phyloP scores from a whole-genome alignment of 805 yeast species.

The Wickerhamiella qilinensis region DNA sequence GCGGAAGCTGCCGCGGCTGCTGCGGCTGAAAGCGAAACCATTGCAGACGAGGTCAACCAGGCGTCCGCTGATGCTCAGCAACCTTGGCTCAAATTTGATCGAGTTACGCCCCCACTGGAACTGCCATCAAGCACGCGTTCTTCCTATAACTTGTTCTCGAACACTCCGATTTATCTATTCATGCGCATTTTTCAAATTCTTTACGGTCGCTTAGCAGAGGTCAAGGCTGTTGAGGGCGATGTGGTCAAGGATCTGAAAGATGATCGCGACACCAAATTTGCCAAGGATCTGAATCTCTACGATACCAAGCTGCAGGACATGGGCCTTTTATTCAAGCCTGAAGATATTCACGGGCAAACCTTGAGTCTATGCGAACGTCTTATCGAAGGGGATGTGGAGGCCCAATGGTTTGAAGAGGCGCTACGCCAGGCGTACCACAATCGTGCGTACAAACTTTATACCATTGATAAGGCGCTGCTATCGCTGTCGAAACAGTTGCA shows the following conservation, averaged over 20 bases:
- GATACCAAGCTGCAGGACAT: slow-evolving; percentile 68
- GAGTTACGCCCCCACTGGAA: slow-evolving; percentile 12
- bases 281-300: slow-evolving; percentile 67
- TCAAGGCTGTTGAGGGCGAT: slow-evolving; percentile 52
- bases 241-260: slow-evolving; percentile 57
- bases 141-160: slow-evolving; percentile 66
- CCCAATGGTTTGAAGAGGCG: slow-evolving; percentile 88
- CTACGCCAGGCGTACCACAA: slow-evolving; percentile 89
- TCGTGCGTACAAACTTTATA: slow-evolving; percentile 81
- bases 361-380: slow-evolving; percentile 55
- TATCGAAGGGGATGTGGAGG: slow-evolving; percentile 83
- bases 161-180: slow-evolving; percentile 76
- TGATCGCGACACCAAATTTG: slow-evolving; percentile 37
- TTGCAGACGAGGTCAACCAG: slow-evolving; percentile 8
- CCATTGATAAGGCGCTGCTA: slow-evolving; percentile 84
- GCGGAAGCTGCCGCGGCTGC: slow-evolving; percentile 4
- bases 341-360: slow-evolving; percentile 49
- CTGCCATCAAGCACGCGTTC: slow-evolving; percentile 19
- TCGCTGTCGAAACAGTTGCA: slow-evolving; percentile 76
- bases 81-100: slow-evolving; percentile 16
- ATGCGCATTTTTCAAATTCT: slow-evolving; percentile 72
- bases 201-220: slow-evolving; percentile 64
- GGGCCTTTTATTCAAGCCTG: slow-evolving; percentile 46
- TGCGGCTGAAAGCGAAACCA: slow-evolving; percentile 1
- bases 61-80: slow-evolving; percentile 5